Base-by-base conservation (phyloP, 306 rosid species). In the Glycine latifolia region DNA sequence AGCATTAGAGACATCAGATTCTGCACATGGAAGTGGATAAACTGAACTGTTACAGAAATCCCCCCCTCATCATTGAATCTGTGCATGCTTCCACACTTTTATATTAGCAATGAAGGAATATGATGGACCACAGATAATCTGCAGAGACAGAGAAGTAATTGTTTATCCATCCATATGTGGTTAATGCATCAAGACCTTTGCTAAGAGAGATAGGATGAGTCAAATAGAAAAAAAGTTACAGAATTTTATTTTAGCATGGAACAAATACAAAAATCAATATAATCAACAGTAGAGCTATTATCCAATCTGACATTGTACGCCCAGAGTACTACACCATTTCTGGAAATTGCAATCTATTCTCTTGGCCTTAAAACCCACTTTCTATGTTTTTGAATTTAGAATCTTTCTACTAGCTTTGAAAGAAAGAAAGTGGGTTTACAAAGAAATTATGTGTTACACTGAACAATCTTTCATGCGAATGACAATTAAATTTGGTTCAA, bases 31-130 rank as follows among this genome's bases (percentile, higher is more conserved):
- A 72, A 94, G 94, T 44, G 95, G 86, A 44, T 88, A 84, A 54
- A 94, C 91, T 52, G 98, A 88, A 84, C 76, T 90, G 84, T 94
- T 91, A 85, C 98, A 91, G 76, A 86, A 86, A 81, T 76, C 85
- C 55, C 98, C n/a, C 98, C 78, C 78, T 85, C 92, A 81, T 88
- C 44, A 89, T 78, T 67, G 88, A 66, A 81, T 88, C 85, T 69
- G 83, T 81, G 82, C 98, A 94, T 73, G 95, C 95, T 81, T 91
- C 95, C 43, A 94, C 91, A 9, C 85, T 94, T 15, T 94, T 15
- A 94, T 80, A 78, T 94, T 94, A 76, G 92, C 97, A 60, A 81
- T 84, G 83, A 88, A 91, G 74, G 90, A 79, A 76, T 85, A 94
- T 20, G 92, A 11, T 3, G 94, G 79, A 35, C 93, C 94, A 2